Evolutionary conservation across 2,329 filamentous ascomycete species (phyloP).

Genomic region (Ilyonectria robusta): DNA sequence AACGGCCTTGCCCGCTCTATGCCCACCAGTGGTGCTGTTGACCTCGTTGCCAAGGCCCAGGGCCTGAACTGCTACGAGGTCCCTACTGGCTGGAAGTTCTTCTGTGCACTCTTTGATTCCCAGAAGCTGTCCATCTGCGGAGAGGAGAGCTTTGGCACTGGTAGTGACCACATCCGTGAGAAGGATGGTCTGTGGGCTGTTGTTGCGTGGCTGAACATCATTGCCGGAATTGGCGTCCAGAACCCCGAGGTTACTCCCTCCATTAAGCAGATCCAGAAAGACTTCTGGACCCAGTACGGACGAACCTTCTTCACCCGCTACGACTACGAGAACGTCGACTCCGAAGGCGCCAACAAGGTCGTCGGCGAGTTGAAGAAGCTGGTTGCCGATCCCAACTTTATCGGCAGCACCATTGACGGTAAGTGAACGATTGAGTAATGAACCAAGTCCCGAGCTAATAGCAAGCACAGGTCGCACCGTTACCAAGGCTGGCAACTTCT

Average conservation of each 20-base stretch:
- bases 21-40: slow-evolving; percentile 96
- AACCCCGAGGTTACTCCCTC: slow-evolving; percentile 85
- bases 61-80: slow-evolving; percentile 95
- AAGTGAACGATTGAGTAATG: slow-evolving; percentile 44
- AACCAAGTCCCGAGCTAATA: slow-evolving; percentile 37
- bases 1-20: slow-evolving; percentile 96
- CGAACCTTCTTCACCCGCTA: slow-evolving; percentile 99
- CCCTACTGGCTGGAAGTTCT: slow-evolving; percentile 99
- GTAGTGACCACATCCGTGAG: slow-evolving; percentile 98
- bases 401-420: slow-evolving; percentile 86
- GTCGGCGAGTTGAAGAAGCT: slow-evolving; percentile 85
- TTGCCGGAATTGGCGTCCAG: slow-evolving; percentile 90
- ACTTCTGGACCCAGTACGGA: slow-evolving; percentile 97
- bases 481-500: slow-evolving; percentile 93
- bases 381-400: slow-evolving; percentile 80
- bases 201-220: slow-evolving; percentile 98
- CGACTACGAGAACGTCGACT: slow-evolving; percentile 97
- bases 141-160: slow-evolving; percentile 98
- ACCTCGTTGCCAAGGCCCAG: slow-evolving; percentile 96
- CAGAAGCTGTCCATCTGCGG: slow-evolving; percentile 98
- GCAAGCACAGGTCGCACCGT: slow-evolving; percentile 78
- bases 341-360: slow-evolving; percentile 91
- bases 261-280: slow-evolving; percentile 95
- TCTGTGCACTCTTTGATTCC: slow-evolving; percentile 94
- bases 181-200: slow-evolving; percentile 99